Base-by-base conservation (phyloP, 2,329 filamentous ascomycete species). In the Cladosporium sphaerospermum region DNA sequence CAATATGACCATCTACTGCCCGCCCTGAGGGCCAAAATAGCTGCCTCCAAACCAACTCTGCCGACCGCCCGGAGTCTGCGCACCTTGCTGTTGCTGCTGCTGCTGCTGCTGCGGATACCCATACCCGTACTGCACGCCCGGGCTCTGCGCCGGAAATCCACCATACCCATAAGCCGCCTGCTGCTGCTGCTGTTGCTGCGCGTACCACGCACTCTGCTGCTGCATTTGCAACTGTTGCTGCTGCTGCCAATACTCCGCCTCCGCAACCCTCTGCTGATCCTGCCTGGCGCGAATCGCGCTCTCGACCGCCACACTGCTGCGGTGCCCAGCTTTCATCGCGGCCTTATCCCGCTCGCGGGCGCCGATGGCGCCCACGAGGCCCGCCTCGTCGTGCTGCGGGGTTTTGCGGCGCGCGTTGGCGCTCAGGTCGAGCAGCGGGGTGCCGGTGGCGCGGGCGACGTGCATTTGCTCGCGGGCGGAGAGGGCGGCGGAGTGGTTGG, bases 391-490 rank as follows among this genome's bases (percentile, higher is more conserved):
- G 10, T 42, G 14, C 7, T 50, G 9, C 57, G 74, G 74, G 19
- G 56, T 41, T 34, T 63, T 55, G 37, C 59, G 61, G 34, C 56
- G 49, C 47, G 76, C 76, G 46, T 78, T 78, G 36, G 66, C 70
- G 4, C 78, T 79, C 66, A 95, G 74, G 54, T 80, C 83, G 61
- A 95, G 80, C 46, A 95, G 74, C 0, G 90, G 87, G 0, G 83
- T 84, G 1, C 88, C 87, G 0, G 89, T 95, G 61, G 89, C 77
- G 36, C 87, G 82, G 9, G 90, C 88, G n/a, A 95, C 80, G 60
- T 95, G 86, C 70, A 95, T 89, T 67, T 95, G 90, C 69, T 96
- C 90, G 13, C 86, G 82, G 14, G 90, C 90, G 16, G 88, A 90
- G n/a, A 96, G 76, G 54, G 85, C 80, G 0, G 74, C 71, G 11